Percentiles rank a stretch among this genome's conserved stretches.
These are phyloP conservation scores for Escallonia herrerae DNA, from an alignment of 129 eudicot species.

Conservation along the genomic window DNA sequence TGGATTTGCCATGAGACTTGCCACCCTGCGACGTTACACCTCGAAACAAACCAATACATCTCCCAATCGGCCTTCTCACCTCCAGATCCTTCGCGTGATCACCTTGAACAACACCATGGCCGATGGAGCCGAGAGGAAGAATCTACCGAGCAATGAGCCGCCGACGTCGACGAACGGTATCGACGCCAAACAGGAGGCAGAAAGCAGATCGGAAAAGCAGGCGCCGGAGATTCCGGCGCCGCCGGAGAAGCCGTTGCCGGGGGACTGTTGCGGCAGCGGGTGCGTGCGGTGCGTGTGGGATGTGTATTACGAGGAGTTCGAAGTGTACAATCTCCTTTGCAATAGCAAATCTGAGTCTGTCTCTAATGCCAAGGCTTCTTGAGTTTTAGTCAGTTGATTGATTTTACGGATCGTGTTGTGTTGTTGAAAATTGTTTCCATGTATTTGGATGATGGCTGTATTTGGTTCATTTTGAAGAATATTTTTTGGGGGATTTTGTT, in stretches of 20 bases:
- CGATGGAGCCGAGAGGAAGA: constrained; percentile 14
- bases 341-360: constrained; percentile 26
- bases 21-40: constrained; percentile 18
- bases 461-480: no score
- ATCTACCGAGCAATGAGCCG: constrained; percentile 11
- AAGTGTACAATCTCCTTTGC: constrained; percentile 43
- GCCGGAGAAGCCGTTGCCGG: constrained; percentile 94
- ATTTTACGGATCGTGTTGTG: no score
- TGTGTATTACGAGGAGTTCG: constrained; percentile 70
- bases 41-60: constrained; percentile 1
- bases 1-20: constrained; percentile 24
- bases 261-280: constrained; percentile 90
- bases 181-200: constrained; percentile 19
- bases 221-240: constrained; percentile 46
- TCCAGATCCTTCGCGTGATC: constrained; percentile 7
- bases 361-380: constrained; percentile 19
- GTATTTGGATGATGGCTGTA: no score
- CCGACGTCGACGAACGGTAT: neutral
- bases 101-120: constrained; percentile 22
- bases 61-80: constrained; percentile 19
- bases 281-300: constrained; percentile 97
- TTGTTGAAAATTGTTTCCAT: no score
- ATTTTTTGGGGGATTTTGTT: no score
- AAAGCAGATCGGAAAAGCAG: constrained; percentile 9
- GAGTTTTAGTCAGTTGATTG: neutral